phyloP scores from a whole-genome alignment of 306 rosid species.

The Rosa rugosa region DNA sequence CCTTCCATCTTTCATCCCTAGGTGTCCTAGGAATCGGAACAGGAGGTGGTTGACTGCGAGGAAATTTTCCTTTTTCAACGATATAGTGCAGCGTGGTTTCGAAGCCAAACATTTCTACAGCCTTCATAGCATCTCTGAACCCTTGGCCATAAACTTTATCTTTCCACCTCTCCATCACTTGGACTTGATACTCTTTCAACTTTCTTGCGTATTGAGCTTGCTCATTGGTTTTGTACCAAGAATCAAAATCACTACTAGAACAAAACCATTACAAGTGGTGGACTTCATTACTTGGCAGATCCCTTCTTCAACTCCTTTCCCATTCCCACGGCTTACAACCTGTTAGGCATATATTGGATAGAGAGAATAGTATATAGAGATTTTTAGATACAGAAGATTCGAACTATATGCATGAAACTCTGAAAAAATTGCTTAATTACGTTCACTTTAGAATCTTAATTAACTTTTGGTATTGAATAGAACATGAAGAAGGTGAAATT shows the following conservation, averaged over 20 bases:
- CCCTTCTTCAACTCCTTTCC: background rate
- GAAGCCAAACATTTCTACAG: background rate
- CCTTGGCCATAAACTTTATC: background rate
- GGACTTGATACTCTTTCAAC: background rate
- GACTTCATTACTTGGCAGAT: background rate
- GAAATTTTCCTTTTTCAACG: background rate
- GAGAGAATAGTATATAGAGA: no score
- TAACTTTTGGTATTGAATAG: no score
- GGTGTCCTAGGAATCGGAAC: background rate
- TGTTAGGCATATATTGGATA: background rate
- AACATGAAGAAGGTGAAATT: no score
- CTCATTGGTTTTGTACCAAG: background rate
- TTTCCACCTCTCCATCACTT: background rate
- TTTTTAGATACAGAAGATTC: no score
- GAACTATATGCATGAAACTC: no score
- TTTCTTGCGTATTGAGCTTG: background rate
- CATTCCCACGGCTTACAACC: background rate
- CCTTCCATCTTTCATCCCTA: background rate
- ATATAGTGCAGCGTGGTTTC: background rate
- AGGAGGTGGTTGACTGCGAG: no score
- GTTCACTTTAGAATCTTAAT: no score
- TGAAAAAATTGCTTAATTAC: no score
- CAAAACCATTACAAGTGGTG: background rate
- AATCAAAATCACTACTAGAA: background rate
- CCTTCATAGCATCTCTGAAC: background rate